A percentile compares a stretch with the other conserved stretches of the same genome.
Conservation (phyloP, 2,329 filamentous ascomycete genomes). For the Magnaporthiopsis incrustans region DNA sequence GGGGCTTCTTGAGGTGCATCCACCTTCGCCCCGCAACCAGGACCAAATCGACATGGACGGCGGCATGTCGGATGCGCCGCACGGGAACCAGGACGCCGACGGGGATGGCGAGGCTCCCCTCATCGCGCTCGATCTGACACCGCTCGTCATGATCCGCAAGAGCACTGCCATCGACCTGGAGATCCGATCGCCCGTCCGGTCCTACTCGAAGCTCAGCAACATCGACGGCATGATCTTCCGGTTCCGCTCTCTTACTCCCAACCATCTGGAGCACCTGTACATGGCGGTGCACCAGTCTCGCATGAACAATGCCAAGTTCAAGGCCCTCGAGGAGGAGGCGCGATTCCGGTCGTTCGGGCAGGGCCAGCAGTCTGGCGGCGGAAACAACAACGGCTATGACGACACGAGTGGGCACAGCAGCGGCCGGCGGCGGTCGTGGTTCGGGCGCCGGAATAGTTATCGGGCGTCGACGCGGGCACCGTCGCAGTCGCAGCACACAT, state of each 20-base stretch:
- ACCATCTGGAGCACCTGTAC: slow-evolving; percentile 78
- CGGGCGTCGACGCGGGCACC: slow-evolving; percentile 54
- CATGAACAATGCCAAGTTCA: slow-evolving; percentile 88
- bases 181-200: slow-evolving; percentile 76
- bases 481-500: slow-evolving; percentile 28
- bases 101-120: slow-evolving; percentile 35
- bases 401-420: slow-evolving; percentile 30
- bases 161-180: slow-evolving; percentile 92
- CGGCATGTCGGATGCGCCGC: slow-evolving; percentile 21
- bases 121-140: slow-evolving; percentile 77
- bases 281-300: slow-evolving; percentile 79
- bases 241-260: slow-evolving; percentile 70
- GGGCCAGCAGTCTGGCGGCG: slow-evolving; percentile 38
- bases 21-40: slow-evolving; percentile 23
- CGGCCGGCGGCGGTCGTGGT: slow-evolving; percentile 46
- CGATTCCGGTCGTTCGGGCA: slow-evolving; percentile 65
- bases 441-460: slow-evolving; percentile 58
- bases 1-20: slow-evolving; percentile 51
- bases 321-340: slow-evolving; percentile 55
- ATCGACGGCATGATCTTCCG: slow-evolving; percentile 70
- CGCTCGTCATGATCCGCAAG: slow-evolving; percentile 79
- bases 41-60: slow-evolving; percentile 9
- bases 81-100: slow-evolving; percentile 21
- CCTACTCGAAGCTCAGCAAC: slow-evolving; percentile 59
- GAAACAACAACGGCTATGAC: slow-evolving; percentile 14